Evolutionary conservation across 768 basidiomycete genomes (phyloP), one percentile per base, ranked within the genome.

Genomic region (Collybia sordida): DNA sequence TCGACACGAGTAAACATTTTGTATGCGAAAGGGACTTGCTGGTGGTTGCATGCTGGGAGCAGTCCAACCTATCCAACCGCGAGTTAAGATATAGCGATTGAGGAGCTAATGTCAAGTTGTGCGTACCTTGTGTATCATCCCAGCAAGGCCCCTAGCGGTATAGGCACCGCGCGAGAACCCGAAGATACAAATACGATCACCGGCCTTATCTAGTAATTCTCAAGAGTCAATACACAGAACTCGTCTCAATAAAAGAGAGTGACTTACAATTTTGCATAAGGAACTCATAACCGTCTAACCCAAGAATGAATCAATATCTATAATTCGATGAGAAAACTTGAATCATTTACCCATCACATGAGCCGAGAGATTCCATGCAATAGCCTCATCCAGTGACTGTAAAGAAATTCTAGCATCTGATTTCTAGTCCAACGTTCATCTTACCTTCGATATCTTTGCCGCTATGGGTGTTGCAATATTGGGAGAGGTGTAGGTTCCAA

Each of bases 201-300:
- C 19, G 5, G 17, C 3, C 5, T 31, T 31, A 12, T 31, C 31
- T 31, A 11, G 3, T 12, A 12, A 31, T 31, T 6, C 14, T 31
- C 31, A 31, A 14, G 11, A 11, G 31, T 6, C 9, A n/a, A n/a
- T n/a, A n/a, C 31, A 14, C 31, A 2, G 14, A 4, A 31, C n/a
- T n/a, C n/a, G n/a, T n/a, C n/a, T 31, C 3, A 31, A 11, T 3
- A 3, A 31, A 31, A 4, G 31, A 6, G 24, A n/a, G 24, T 37
- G 4, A 8, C 37, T 47, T 61, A 78, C 76, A 82, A 53, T 80
- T 80, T 47, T 81, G 72, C 81, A 83, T 83, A 6, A 83, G 63
- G 50, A 82, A 83, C 51, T 77, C 73, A 57, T 83, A 84, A 11
- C 82, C 81, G 43, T 64, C 76, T 77, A 34, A 49, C 22, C 36